A percentile compares a stretch with the other conserved stretches of the same genome.
phyloP scores from a whole-genome alignment of 345 rosid genomes.

The Citrus cavaleriei region DNA sequence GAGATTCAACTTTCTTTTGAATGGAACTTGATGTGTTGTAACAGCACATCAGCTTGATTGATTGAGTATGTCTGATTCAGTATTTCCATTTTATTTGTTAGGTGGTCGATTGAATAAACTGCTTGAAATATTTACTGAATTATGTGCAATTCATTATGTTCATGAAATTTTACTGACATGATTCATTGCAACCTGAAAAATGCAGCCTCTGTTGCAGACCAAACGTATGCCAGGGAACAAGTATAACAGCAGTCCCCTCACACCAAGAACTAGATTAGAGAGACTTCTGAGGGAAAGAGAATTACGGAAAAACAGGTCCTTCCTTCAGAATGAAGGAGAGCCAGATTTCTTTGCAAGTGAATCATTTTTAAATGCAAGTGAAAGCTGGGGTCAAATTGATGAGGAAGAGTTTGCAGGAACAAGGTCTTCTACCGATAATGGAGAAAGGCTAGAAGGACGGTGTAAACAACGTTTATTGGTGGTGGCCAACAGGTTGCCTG shows the following conservation, averaged over 20 bases:
- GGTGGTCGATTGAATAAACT: neutral
- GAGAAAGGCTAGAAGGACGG: constrained; percentile 24
- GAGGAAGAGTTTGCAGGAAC: constrained; percentile 25
- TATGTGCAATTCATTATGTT: neutral
- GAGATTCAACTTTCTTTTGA: neutral
- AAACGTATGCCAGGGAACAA: constrained; percentile 40
- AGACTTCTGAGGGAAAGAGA: constrained; percentile 54
- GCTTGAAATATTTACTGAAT: neutral
- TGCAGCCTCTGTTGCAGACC: constrained; percentile 25
- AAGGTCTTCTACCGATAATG: constrained; percentile 16
- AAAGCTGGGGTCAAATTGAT: constrained; percentile 15
- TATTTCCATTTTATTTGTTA: too few relatives aligned
- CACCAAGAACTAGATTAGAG: constrained; percentile 46
- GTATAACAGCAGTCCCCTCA: constrained; percentile 29
- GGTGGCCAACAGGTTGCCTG: constrained; percentile 60
- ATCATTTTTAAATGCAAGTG: constrained; percentile 18
- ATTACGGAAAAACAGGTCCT: constrained; percentile 37
- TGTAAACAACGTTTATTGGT: constrained; percentile 51
- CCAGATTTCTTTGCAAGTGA: constrained; percentile 22
- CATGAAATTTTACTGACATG: neutral
- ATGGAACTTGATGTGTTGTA: neutral
- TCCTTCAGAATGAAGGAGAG: constrained; percentile 27
- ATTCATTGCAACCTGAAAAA: neutral
- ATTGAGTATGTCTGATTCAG: neutral
- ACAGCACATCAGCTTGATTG: neutral